A percentile compares a stretch with the other conserved stretches of the same genome.
Evolutionary conservation across 2,329 filamentous ascomycete species (phyloP).

Genomic region (Zopfia rhizophila): DNA sequence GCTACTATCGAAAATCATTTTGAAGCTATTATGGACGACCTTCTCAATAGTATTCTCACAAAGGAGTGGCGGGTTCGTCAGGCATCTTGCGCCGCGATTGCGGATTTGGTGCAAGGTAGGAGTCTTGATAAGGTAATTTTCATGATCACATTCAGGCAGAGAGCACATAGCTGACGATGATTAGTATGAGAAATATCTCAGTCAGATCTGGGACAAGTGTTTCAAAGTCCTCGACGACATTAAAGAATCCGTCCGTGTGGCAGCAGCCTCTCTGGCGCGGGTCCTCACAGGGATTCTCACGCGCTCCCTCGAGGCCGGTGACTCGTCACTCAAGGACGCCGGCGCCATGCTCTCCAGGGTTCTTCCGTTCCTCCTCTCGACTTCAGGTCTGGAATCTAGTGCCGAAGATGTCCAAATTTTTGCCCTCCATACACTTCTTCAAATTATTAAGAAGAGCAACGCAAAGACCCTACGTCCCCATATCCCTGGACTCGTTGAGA

Average conservation of each 20-base stretch:
- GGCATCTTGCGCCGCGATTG: conserved; percentile 89
- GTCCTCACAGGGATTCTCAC: conserved; percentile 86
- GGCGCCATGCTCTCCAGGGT: conserved; percentile 85
- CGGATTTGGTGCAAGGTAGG: conserved; percentile 85
- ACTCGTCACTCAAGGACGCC: conserved; percentile 72
- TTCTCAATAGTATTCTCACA: conserved; percentile 85
- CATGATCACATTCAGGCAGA: neutral
- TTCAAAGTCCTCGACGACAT: conserved; percentile 97
- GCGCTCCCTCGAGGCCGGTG: conserved; percentile 83
- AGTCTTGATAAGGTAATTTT: conserved; percentile 59
- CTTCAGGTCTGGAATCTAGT: conserved; percentile 87
- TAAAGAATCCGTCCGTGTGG: conserved; percentile 85
- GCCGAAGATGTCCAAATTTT: conserved; percentile 89
- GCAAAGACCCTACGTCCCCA: conserved; percentile 82
- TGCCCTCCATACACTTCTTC: conserved; percentile 80
- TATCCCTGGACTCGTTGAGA: conserved; percentile 82
- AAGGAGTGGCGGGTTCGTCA: conserved; percentile 94
- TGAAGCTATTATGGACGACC: conserved; percentile 86
- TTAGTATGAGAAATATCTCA: conserved; percentile 85
- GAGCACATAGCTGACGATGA: conserved; percentile 13
- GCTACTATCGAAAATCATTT: conserved; percentile 83
- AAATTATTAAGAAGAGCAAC: conserved; percentile 86
- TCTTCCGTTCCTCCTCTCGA: conserved; percentile 88
- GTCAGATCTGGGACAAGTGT: conserved; percentile 83
- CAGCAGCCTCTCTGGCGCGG: conserved; percentile 84